Base-by-base conservation (phyloP, 2,329 filamentous ascomycete genomes). In the Colletotrichum echinochloae region DNA sequence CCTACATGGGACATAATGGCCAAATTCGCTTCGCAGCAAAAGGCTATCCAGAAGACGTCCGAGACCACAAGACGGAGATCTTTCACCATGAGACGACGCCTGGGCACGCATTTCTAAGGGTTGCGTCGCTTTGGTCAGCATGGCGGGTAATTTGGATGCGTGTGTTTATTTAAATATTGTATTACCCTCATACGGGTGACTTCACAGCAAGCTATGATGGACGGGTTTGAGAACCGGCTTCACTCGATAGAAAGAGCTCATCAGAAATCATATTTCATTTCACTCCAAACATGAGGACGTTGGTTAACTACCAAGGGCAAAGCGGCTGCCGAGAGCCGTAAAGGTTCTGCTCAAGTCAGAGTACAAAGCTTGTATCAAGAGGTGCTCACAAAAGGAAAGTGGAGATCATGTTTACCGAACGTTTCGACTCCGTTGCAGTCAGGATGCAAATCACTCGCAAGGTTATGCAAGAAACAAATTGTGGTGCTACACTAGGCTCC, bases 101-200 rank as follows among this genome's bases (percentile, higher is more conserved):
- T 67, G 12, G 67, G 64, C 41, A 35, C 23, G 37, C 57, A 70
- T 66, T 67, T 67, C 67, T 70, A 70, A 48, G 26, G 23, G n/a
- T n/a, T 20, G 39, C 20, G 8, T 23, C 23, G 16, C 26, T 63
- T 49, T n/a, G 33, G 35, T 51, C 41, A 66, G 67, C 67, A 70
- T 70, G 67, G 67, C 67, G 63, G 56, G 56, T 67, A 62, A 67
- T 67, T 52, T 70, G 57, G 44, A 70, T 52, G 44, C n/a, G n/a
- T 62, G 51, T 70, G 57, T 70, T 59, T 44, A 52, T 57, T 62
- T 62, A 56, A 61, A 66, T 64, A 70, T 67, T 44, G n/a, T 57
- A n/a, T n/a, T n/a, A 62, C 57, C 56, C 57, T 51, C 64, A 44
- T 51, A 56, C 51, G 57, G 67, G 57, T 44, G 51, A 49, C 44